Percentiles rank a stretch among this genome's conserved stretches.
Evolutionary conservation across 2,329 filamentous ascomycete species (phyloP).

Genomic region (Aspergillus ruber): DNA sequence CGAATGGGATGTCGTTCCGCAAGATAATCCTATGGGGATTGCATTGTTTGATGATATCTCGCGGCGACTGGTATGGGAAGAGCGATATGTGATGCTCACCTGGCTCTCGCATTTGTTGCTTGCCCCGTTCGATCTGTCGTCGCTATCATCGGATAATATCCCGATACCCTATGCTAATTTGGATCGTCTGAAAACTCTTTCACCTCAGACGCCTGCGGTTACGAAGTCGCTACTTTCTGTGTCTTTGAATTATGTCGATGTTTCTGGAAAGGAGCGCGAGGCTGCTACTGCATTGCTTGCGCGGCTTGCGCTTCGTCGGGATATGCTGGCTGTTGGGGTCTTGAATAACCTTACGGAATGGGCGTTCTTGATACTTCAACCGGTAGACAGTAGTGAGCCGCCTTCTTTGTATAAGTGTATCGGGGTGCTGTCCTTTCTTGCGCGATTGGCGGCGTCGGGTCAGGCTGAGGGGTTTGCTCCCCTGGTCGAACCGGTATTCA

Average conservation of each 20-base stretch:
- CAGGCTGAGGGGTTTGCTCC: conserved; percentile 68
- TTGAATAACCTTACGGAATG: conserved; percentile 63
- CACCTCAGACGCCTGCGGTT: conserved; percentile 60
- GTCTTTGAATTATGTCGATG: conserved; percentile 63
- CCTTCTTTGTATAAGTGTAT: conserved; percentile 67
- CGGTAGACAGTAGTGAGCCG: conserved; percentile 30
- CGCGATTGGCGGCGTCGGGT: conserved; percentile 64
- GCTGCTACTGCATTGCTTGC: conserved; percentile 80
- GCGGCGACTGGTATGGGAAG: conserved; percentile 66
- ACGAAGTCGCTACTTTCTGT: conserved; percentile 64
- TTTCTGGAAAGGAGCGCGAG: conserved; percentile 79
- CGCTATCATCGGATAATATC: conserved; percentile 58
- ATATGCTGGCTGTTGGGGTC: conserved; percentile 76
- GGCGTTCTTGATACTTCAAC: conserved; percentile 58
- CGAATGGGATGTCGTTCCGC: conserved; percentile 37
- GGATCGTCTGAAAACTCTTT: conserved; percentile 39
- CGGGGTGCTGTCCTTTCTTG: conserved; percentile 72
- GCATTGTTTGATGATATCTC: conserved; percentile 10
- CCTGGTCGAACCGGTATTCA: conserved; percentile 61
- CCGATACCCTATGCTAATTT: conserved; percentile 30
- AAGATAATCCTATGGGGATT: conserved; percentile 10
- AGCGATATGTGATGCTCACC: conserved; percentile 77
- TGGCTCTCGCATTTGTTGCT: conserved; percentile 81
- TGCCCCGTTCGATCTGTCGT: conserved; percentile 83
- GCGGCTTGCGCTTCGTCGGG: conserved; percentile 70